Conservation (phyloP, 164 flowering plant species). For the Stephania yunnanensis region DNA sequence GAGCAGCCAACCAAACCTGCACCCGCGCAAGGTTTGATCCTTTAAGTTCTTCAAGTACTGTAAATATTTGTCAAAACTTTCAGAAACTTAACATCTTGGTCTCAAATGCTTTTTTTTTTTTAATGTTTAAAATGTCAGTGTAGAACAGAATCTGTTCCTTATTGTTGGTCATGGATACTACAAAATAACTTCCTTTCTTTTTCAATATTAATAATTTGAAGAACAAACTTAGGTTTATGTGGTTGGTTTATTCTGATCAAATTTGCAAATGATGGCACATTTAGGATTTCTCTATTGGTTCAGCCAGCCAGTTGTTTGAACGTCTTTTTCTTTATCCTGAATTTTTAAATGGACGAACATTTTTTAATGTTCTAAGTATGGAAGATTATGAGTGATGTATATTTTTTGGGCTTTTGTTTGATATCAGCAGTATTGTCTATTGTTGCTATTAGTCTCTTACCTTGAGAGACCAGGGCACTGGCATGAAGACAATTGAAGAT, state of each 20-base stretch:
- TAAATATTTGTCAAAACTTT: conserved; percentile 22
- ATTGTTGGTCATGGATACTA: conserved; percentile 5
- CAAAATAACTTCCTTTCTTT: background rate
- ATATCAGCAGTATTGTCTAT: background rate
- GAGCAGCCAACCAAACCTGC: conserved; percentile 38
- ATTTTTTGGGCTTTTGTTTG: background rate
- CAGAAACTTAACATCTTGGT: conserved; percentile 3
- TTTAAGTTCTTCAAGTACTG: conserved; percentile 28
- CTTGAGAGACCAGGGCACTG: background rate
- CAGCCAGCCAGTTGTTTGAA: no score
- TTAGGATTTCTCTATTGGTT: no score
- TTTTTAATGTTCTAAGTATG: background rate
- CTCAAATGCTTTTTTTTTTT: conserved; percentile 14
- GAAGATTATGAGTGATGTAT: background rate
- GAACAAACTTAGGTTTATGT: background rate
- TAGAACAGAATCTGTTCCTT: conserved; percentile 1
- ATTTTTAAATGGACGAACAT: background rate
- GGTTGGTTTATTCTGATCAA: background rate
- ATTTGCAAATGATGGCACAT: no score
- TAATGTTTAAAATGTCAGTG: conserved; percentile 3
- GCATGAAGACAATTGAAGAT: background rate
- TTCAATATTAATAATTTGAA: background rate
- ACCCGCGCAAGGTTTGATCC: conserved; percentile 53
- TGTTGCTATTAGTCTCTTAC: background rate
- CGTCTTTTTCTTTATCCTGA: background rate